Conservation (phyloP, 2,329 filamentous ascomycete species). For the Colletotrichum musicola region DNA sequence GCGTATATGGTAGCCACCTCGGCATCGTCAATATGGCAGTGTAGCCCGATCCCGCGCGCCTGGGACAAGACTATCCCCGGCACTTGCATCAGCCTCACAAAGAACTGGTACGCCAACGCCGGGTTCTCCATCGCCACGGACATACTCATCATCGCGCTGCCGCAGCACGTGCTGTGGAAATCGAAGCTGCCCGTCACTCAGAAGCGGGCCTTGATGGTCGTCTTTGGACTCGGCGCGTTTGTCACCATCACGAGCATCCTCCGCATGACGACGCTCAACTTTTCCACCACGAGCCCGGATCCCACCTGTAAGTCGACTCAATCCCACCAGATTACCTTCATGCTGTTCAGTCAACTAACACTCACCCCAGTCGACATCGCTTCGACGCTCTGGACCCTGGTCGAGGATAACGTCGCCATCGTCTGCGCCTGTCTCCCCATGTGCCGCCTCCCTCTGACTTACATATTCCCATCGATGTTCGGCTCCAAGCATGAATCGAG, state of each 20-base stretch:
- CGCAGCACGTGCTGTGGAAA: conserved; percentile 57
- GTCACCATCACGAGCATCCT: conserved; percentile 58
- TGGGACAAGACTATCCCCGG: conserved; percentile 53
- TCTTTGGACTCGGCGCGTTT: conserved; percentile 58
- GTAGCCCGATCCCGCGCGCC: conserved; percentile 59
- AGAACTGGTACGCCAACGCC: conserved; percentile 39
- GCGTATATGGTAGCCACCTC: conserved; percentile 61
- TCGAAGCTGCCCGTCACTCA: conserved; percentile 56
- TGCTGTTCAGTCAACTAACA: conserved; percentile 42
- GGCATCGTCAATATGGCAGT: conserved; percentile 62
- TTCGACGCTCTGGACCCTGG: conserved; percentile 44
- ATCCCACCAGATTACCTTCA: too few relatives aligned
- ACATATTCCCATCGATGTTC: conserved; percentile 52
- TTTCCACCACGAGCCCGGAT: conserved; percentile 54
- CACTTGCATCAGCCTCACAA: conserved; percentile 38
- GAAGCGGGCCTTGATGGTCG: conserved; percentile 55
- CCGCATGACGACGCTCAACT: conserved; percentile 54
- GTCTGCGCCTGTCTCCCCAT: conserved; percentile 45
- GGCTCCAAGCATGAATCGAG: conserved; percentile 34
- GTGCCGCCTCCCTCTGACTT: conserved; percentile 53
- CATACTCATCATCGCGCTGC: conserved; percentile 40
- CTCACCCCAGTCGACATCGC: conserved; percentile 32
- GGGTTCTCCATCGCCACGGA: conserved; percentile 40
- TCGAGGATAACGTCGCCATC: conserved; percentile 43
- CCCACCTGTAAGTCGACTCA: conserved; percentile 47